These are phyloP conservation scores for Deuterostichococcus epilithicus DNA, from an alignment of 139 green algal species.

Conservation along the genomic window DNA sequence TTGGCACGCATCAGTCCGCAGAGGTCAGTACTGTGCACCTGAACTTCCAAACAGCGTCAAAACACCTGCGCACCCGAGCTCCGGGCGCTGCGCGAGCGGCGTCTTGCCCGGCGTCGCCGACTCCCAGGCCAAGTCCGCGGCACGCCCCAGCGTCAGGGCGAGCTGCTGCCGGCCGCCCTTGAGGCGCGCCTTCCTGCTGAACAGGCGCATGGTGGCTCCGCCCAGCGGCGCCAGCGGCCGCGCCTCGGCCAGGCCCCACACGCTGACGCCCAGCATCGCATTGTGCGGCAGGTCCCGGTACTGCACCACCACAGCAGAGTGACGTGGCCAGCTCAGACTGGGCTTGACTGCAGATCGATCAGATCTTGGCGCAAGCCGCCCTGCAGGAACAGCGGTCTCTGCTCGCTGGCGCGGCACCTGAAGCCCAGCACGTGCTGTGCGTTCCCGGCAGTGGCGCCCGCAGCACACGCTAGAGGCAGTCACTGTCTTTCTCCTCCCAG, in stretches of 20 bases:
- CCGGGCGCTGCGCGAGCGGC: conserved; percentile 46
- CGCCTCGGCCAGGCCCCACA: conserved; percentile 52
- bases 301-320: conserved; percentile 24
- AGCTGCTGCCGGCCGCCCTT: conserved; percentile 74
- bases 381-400: no score
- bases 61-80: conserved; percentile 31
- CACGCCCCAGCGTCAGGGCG: conserved; percentile 47
- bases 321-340: not conserved
- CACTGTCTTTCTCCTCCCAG: no score
- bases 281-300: conserved; percentile 79
- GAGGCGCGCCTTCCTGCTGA: conserved; percentile 81
- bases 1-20: no score
- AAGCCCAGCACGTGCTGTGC: no score
- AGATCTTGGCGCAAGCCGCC: no score
- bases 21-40: no score
- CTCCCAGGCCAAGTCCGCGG: conserved; percentile 46
- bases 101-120: conserved; percentile 73
- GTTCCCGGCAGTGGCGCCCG: no score
- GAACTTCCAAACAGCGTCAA: no score
- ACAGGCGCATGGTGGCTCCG: conserved; percentile 66
- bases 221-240: conserved; percentile 41
- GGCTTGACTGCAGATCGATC: not conserved
- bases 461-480: no score
- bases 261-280: conserved; percentile 63
- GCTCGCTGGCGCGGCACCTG: no score